Conservation (phyloP, 83 land plant genomes). For the Isoetes engelmannii region DNA sequence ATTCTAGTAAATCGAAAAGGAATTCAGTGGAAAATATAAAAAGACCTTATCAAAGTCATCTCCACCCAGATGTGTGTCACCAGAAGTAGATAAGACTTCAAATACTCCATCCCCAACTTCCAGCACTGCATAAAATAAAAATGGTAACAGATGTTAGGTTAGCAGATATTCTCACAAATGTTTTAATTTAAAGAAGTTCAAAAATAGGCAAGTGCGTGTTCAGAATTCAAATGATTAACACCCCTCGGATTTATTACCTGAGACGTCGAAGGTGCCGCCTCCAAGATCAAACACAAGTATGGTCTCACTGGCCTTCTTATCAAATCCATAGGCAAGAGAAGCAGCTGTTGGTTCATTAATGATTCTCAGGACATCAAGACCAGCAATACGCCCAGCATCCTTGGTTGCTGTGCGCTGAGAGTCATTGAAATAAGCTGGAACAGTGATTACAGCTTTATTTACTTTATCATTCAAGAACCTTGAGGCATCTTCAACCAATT, state of each 20-base stretch:
- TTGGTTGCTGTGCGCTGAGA: conserved; percentile 83
- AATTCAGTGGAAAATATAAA: background rate
- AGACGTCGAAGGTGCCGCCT: conserved; percentile 92
- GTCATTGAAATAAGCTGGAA: conserved; percentile 90
- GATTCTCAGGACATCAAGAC: conserved; percentile 71
- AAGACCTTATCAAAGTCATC: conserved; percentile 95
- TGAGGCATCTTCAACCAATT: conserved; percentile 80
- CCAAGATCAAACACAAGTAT: conserved; percentile 80
- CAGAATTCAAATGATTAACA: background rate
- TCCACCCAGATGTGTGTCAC: conserved; percentile 92
- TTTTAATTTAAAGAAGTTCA: no score
- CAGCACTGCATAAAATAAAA: conserved; percentile 41
- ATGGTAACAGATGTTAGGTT: no score
- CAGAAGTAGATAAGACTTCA: conserved; percentile 94
- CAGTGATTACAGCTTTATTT: conserved; percentile 83
- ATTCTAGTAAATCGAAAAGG: background rate
- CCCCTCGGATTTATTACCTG: conserved; percentile 30
- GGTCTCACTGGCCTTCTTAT: conserved; percentile 70
- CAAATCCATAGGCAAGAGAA: conserved; percentile 82
- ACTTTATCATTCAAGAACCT: conserved; percentile 73
- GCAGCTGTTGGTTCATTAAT: conserved; percentile 96
- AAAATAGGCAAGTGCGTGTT: no score
- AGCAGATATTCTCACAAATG: no score
- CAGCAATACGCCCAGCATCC: conserved; percentile 90
- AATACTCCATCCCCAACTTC: conserved; percentile 98